Conservation (phyloP, 306 rosid species). For the apple (Malus domestica) region DNA sequence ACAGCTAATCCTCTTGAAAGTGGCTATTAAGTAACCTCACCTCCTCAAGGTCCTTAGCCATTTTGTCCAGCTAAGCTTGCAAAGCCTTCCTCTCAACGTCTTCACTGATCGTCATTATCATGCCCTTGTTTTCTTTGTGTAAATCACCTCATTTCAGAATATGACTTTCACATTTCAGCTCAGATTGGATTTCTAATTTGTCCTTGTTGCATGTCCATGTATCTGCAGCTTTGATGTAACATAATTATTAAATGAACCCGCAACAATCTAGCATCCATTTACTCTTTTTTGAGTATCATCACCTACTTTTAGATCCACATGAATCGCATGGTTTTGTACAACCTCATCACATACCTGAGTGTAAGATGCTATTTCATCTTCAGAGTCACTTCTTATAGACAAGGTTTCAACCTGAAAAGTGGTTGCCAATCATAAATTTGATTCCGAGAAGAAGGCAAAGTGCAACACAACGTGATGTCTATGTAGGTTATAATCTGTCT, state of each 20-base stretch:
- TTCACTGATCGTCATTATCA: constrained; percentile 16
- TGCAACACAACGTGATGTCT: neutral
- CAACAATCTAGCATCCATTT: constrained; percentile 18
- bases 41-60: constrained; percentile 69
- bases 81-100: constrained; percentile 29
- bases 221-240: constrained; percentile 3
- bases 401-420: constrained; percentile 46
- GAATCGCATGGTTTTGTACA: constrained; percentile 23
- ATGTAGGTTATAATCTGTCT: neutral
- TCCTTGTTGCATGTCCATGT: constrained; percentile 3
- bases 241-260: neutral
- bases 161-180: neutral
- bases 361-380: constrained; percentile 44
- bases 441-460: neutral
- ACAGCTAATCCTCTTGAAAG: constrained; percentile 52
- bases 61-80: constrained; percentile 55
- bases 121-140: constrained; percentile 7
- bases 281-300: constrained; percentile 15
- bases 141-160: constrained; percentile 2
- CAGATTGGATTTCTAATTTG: neutral
- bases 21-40: constrained; percentile 47
- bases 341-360: constrained; percentile 30
- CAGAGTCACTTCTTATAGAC: constrained; percentile 43
- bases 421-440: constrained; percentile 9
- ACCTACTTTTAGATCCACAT: constrained; percentile 21